These are phyloP conservation scores for Skeletonema costatum DNA, from an alignment of 108 stramenopile genomes.

Conservation along the genomic window DNA sequence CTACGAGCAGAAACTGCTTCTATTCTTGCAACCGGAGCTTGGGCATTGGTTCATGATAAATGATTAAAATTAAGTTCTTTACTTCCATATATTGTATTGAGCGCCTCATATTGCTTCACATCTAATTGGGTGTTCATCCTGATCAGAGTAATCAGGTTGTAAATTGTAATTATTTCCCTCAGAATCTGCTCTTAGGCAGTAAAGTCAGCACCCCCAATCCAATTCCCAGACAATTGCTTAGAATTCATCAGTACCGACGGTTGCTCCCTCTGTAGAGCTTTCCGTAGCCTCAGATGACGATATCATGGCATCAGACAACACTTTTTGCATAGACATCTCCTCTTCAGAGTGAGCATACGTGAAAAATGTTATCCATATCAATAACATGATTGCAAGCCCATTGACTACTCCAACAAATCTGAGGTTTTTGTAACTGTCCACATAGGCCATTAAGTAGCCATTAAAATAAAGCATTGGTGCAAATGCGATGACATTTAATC, in stretches of 20 bases:
- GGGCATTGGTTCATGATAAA: conserved; percentile 33
- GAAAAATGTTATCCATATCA: conserved; percentile 72
- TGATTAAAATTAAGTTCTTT: background rate
- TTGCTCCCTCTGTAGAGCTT: background rate
- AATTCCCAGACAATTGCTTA: background rate
- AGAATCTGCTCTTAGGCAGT: background rate
- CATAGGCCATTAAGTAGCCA: conserved; percentile 52
- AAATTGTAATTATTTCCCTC: background rate
- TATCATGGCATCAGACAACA: conserved; percentile 17
- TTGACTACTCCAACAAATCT: conserved; percentile 62
- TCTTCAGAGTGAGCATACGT: conserved; percentile 53
- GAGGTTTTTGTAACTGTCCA: conserved; percentile 57
- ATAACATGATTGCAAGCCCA: conserved; percentile 57
- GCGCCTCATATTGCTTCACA: background rate
- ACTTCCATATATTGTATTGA: background rate
- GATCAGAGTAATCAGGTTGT: background rate
- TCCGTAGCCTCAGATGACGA: background rate
- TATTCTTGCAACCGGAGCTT: conserved; percentile 61
- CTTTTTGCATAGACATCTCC: conserved; percentile 30
- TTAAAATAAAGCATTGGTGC: conserved; percentile 64
- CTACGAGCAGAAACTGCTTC: conserved; percentile 85
- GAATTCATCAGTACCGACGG: conserved; percentile 12
- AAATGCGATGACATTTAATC: conserved; percentile 73
- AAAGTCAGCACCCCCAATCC: background rate
- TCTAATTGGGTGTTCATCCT: background rate